Conservation (phyloP, 805 yeast species). For the Pichia manshurica region DNA sequence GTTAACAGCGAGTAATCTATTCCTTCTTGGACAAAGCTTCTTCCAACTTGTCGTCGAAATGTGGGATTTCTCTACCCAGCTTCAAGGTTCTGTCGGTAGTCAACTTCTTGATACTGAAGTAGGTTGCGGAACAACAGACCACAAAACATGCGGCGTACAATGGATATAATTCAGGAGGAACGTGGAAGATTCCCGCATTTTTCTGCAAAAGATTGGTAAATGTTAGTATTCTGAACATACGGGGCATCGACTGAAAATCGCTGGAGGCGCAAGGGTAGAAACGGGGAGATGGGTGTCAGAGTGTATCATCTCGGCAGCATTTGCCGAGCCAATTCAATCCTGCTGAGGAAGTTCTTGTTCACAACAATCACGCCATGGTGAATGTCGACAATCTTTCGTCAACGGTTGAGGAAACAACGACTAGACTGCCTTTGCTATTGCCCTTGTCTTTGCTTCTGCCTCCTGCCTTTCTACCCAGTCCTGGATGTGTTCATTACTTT, state of each 20-base stretch:
- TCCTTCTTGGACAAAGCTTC: conserved; percentile 30
- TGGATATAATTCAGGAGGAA: conserved; percentile 57
- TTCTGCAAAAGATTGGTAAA: not conserved
- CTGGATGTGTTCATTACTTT: no score
- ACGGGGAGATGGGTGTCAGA: no score
- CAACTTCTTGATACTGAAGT: conserved; percentile 48
- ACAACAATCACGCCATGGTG: no score
- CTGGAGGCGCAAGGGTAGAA: no score
- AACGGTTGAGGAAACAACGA: no score
- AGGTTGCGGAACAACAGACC: conserved; percentile 43
- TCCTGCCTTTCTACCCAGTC: no score
- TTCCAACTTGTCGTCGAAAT: conserved; percentile 32
- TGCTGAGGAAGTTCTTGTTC: no score
- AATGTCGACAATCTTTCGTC: no score
- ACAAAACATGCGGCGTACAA: conserved; percentile 51
- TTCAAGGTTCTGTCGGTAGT: conserved; percentile 44
- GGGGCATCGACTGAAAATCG: not conserved
- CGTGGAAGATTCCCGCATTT: conserved; percentile 19
- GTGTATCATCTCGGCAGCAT: no score
- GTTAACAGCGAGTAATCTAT: conserved; percentile 10
- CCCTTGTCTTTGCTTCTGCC: no score
- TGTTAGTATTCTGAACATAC: not conserved
- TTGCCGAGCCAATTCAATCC: no score
- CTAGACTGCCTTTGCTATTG: no score
- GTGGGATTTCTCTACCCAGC: conserved; percentile 44